A percentile compares a stretch with the other conserved stretches of the same genome.
These are phyloP conservation scores for Guillardia theta DNA, from an alignment of 78 protist species.

Conservation along the genomic window DNA sequence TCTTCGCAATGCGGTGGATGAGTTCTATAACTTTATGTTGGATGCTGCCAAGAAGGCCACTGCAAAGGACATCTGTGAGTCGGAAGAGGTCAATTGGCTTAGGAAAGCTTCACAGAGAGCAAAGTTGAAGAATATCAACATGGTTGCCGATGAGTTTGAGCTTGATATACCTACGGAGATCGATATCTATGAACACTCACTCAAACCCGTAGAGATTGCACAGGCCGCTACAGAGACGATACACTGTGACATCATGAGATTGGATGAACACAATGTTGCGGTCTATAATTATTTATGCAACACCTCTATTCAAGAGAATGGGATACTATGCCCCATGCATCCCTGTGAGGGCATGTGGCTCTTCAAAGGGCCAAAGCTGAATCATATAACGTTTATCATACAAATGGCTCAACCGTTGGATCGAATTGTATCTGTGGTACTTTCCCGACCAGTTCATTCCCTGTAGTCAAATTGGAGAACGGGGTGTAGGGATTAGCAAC, in stretches of 20 bases:
- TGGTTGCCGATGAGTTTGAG: not conserved
- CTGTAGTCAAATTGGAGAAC: too few relatives aligned
- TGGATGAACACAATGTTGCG: not conserved
- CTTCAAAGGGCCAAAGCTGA: too few relatives aligned
- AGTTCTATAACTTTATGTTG: not conserved
- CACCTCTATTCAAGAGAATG: not conserved
- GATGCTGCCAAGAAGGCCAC: not conserved
- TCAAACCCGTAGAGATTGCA: not conserved
- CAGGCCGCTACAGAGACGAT: not conserved
- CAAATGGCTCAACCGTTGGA: not conserved
- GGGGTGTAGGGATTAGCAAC: too few relatives aligned
- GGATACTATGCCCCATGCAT: not conserved
- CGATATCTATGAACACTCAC: not conserved
- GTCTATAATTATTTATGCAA: not conserved
- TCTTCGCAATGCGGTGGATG: not conserved
- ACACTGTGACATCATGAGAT: not conserved
- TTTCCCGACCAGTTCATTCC: not conserved
- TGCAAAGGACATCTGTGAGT: not conserved
- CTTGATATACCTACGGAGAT: not conserved
- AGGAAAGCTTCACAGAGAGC: not conserved
- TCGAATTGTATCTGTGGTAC: not conserved
- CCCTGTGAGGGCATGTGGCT: conserved; percentile 21
- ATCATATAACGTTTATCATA: too few relatives aligned
- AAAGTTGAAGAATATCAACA: not conserved
- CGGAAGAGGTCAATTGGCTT: not conserved